phyloP scores from a whole-genome alignment of 108 stramenopile genomes.

The Pelagomonas calceolata region DNA sequence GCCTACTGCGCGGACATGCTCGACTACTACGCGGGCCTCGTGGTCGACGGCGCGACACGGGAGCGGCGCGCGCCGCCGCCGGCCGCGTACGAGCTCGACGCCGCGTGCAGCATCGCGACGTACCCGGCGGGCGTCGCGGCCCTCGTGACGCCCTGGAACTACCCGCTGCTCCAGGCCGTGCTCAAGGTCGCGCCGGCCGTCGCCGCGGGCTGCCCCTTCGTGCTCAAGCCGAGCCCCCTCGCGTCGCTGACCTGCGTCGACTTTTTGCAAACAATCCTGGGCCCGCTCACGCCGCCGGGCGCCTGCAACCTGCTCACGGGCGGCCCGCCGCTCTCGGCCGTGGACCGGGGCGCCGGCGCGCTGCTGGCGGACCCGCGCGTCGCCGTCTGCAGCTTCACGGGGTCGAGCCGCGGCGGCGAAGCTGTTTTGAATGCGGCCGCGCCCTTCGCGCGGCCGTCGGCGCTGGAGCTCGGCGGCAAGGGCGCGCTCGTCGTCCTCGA shows the following conservation, averaged over 20 bases:
- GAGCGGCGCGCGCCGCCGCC: too few species aligned
- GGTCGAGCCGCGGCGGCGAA: background rate
- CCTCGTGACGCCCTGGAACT: conserved; percentile 20
- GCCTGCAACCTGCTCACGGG: conserved; percentile 1
- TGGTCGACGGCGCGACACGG: too few species aligned
- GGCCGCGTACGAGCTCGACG: too few species aligned
- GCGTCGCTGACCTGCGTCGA: conserved; percentile 6
- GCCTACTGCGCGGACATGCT: too few species aligned
- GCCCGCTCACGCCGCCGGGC: conserved; percentile 3
- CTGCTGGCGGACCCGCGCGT: conserved; percentile 9
- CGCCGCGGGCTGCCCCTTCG: conserved; percentile 28
- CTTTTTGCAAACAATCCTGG: background rate
- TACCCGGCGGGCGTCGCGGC: conserved; percentile 18
- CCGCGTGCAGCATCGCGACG: conserved; percentile 11
- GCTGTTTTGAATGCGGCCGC: conserved; percentile 1
- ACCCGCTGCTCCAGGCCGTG: conserved; percentile 24
- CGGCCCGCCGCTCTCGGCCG: conserved; percentile 3
- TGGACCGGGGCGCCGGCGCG: background rate
- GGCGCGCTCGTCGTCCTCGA: conserved; percentile 10
- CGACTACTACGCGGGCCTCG: too few species aligned
- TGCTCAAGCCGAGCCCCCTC: conserved; percentile 16
- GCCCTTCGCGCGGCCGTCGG: conserved; percentile 1
- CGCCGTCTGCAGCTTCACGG: conserved; percentile 7
- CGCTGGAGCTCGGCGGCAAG: conserved; percentile 17
- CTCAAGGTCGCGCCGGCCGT: conserved; percentile 30